A percentile compares a stretch with the other conserved stretches of the same genome.
Evolutionary conservation across 2,329 filamentous ascomycete genomes (phyloP).

Genomic region (Venturia effusa): DNA sequence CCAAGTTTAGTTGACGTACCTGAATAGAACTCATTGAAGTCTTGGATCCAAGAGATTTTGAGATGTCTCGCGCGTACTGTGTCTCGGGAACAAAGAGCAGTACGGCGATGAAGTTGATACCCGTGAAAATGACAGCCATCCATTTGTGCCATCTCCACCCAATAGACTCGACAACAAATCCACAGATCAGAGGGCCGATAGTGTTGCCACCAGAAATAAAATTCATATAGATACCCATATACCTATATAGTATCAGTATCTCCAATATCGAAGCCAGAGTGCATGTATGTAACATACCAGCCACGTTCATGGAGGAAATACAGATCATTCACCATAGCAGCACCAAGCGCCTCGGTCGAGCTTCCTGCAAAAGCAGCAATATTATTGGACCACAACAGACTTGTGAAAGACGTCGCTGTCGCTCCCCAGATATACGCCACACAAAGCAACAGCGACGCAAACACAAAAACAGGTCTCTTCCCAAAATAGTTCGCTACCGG

Average conservation of each 20-base stretch:
- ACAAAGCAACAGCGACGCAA: slow-evolving; percentile 34
- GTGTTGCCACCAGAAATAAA: slow-evolving; percentile 60
- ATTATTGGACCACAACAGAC: slow-evolving; percentile 35
- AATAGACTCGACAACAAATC: slow-evolving; percentile 66
- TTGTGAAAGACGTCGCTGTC: slow-evolving; percentile 28
- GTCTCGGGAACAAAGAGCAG: slow-evolving; percentile 80
- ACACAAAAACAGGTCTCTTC: slow-evolving; percentile 36
- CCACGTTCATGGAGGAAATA: slow-evolving; percentile 84
- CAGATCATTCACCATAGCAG: slow-evolving; percentile 78
- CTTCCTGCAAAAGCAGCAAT: slow-evolving; percentile 35
- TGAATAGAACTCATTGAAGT: background rate
- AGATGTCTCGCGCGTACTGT: slow-evolving; percentile 48
- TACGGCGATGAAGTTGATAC: slow-evolving; percentile 55
- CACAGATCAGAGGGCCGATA: slow-evolving; percentile 79
- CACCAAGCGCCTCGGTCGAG: slow-evolving; percentile 65
- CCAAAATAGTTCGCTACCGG: slow-evolving; percentile 38
- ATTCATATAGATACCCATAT: slow-evolving; percentile 73
- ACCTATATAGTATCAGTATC: background rate
- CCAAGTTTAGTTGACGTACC: background rate
- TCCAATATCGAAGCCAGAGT: too few relatives aligned
- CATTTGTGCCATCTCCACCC: slow-evolving; percentile 84
- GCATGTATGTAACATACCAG: slow-evolving; percentile 28
- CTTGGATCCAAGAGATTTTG: slow-evolving; percentile 1
- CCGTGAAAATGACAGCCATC: slow-evolving; percentile 75
- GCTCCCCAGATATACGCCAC: slow-evolving; percentile 38